A percentile compares a stretch with the other conserved stretches of the same genome.
Evolutionary conservation across 2,329 filamentous ascomycete genomes (phyloP).

Genomic region (Fusarium algeriense): DNA sequence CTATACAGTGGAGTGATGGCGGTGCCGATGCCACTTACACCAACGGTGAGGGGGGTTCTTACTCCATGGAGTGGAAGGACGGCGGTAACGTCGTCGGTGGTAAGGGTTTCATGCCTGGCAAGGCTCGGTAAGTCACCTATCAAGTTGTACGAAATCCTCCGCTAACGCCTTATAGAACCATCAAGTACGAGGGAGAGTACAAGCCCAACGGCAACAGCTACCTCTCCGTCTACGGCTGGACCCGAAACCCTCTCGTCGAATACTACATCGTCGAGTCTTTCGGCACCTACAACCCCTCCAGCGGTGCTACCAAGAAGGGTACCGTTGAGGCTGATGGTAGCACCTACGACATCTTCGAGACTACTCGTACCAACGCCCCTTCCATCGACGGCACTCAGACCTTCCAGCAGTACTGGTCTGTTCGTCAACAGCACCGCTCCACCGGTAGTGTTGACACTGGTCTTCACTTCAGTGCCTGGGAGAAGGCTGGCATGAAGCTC

Average conservation of each 20-base stretch:
- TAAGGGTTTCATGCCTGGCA: slow-evolving; percentile 45
- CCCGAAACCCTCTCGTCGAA: slow-evolving; percentile 52
- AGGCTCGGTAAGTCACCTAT: slow-evolving; percentile 53
- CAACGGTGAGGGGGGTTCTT: slow-evolving; percentile 58
- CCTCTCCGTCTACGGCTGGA: slow-evolving; percentile 57
- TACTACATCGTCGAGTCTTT: slow-evolving; percentile 56
- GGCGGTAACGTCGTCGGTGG: slow-evolving; percentile 45
- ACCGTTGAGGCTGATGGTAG: slow-evolving; percentile 51
- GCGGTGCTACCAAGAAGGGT: slow-evolving; percentile 51
- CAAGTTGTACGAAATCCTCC: background rate
- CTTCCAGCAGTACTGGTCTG: slow-evolving; percentile 67
- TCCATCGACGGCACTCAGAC: slow-evolving; percentile 63
- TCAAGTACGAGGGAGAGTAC: slow-evolving; percentile 50
- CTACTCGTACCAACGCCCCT: slow-evolving; percentile 56
- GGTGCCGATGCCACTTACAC: slow-evolving; percentile 59
- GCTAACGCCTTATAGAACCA: slow-evolving; percentile 15
- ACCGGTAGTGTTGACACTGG: slow-evolving; percentile 62
- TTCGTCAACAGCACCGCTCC: slow-evolving; percentile 62
- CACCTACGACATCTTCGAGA: slow-evolving; percentile 55
- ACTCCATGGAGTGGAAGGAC: slow-evolving; percentile 59
- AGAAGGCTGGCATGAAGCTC: slow-evolving; percentile 60
- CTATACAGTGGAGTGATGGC: slow-evolving; percentile 58
- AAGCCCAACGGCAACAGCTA: slow-evolving; percentile 54
- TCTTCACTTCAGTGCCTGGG: slow-evolving; percentile 68
- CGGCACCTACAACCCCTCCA: slow-evolving; percentile 50